phyloP scores from a whole-genome alignment of 192 early-diverging fungal species.

The Backusella sp. region DNA sequence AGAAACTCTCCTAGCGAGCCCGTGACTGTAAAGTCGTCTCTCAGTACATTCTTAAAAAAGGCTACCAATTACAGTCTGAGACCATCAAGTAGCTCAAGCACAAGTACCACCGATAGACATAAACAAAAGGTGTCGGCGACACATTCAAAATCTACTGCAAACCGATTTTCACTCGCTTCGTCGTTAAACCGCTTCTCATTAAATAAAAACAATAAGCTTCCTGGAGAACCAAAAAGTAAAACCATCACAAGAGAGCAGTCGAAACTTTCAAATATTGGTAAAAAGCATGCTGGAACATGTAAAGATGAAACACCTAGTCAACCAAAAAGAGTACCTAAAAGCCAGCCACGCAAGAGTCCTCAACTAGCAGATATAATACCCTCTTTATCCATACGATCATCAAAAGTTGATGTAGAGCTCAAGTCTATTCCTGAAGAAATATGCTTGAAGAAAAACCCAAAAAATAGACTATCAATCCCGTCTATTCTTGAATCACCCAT shows the following conservation, averaged over 20 bases:
- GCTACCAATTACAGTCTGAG: slow-evolving; percentile 3
- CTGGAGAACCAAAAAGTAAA: background rate
- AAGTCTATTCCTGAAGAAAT: slow-evolving; percentile 5
- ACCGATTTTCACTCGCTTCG: slow-evolving; percentile 6
- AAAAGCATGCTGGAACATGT: background rate
- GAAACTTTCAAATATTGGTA: background rate
- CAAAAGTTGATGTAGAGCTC: slow-evolving; percentile 2
- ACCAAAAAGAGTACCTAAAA: background rate
- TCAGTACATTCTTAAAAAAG: slow-evolving; percentile 10
- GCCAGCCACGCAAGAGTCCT: background rate
- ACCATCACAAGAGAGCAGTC: background rate
- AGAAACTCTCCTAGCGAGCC: background rate
- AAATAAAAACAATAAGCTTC: background rate
- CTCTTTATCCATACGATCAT: background rate
- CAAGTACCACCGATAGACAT: background rate
- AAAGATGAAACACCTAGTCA: background rate
- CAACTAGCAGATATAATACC: background rate
- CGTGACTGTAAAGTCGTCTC: background rate
- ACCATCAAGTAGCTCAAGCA: background rate
- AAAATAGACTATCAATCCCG: background rate
- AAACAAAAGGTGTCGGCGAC: background rate
- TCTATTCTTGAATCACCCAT: background rate
- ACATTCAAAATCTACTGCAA: background rate
- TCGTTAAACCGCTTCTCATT: slow-evolving; percentile 12
- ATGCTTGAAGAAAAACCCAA: background rate